Percentiles rank a stretch among this genome's conserved stretches.
phyloP scores from a whole-genome alignment of 805 yeast species.

The Candida boidinii region DNA sequence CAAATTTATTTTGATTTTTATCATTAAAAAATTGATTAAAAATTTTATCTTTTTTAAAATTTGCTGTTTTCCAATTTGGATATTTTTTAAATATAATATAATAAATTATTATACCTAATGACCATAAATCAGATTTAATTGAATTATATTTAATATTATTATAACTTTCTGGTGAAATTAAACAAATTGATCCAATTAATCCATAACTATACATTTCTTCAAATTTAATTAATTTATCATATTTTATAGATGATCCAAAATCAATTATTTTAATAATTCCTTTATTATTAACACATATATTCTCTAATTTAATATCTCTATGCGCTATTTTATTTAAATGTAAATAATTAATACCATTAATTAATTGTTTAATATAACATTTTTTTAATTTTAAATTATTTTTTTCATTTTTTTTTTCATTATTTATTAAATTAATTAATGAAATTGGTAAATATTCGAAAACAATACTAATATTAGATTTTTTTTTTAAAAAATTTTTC shows the following conservation, averaged over 20 bases:
- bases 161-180: constrained; percentile 41
- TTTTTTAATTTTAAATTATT: constrained; percentile 10
- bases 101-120: constrained; percentile 40
- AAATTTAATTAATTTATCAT: constrained; percentile 23
- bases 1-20: too few species aligned
- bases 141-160: constrained; percentile 30
- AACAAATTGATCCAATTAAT: constrained; percentile 38
- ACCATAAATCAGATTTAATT: constrained; percentile 38
- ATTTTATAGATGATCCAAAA: constrained; percentile 34
- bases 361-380: constrained; percentile 33
- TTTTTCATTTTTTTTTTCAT: not conserved
- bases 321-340: constrained; percentile 32
- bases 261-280: constrained; percentile 37
- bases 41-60: too few species aligned
- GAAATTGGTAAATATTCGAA: constrained; percentile 29
- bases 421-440: constrained; percentile 2
- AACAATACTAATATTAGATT: constrained; percentile 22
- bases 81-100: too few species aligned
- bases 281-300: constrained; percentile 26
- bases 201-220: constrained; percentile 23
- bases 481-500: constrained; percentile 10
- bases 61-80: too few species aligned
- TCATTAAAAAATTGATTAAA: too few species aligned
- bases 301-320: constrained; percentile 42
- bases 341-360: constrained; percentile 28